These are phyloP conservation scores for Cucurbita ficifolia DNA, from an alignment of 306 rosid species.

Conservation along the genomic window DNA sequence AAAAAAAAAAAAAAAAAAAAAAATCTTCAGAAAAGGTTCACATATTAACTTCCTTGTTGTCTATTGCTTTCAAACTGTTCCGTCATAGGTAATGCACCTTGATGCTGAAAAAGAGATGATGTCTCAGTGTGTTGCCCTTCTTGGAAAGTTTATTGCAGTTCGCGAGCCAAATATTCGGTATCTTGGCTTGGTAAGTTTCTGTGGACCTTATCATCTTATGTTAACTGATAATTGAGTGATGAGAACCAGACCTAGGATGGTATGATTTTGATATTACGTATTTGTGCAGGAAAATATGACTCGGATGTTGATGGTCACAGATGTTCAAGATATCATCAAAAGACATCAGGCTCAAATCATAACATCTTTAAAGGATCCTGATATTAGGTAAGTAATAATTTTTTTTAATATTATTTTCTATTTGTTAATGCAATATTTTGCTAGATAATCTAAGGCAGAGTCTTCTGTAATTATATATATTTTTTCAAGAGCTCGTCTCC, in stretches of 20 bases:
- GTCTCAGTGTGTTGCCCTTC: constrained; percentile 99
- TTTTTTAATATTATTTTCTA: not conserved
- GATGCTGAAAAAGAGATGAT: constrained; percentile 99
- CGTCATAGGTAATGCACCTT: constrained; percentile 92
- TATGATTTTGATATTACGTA: constrained; percentile 8
- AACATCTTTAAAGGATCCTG: constrained; percentile 97
- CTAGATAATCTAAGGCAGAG: not conserved
- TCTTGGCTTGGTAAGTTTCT: constrained; percentile 77
- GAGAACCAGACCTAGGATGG: constrained; percentile 3
- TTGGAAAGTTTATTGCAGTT: constrained; percentile 96
- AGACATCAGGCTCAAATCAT: constrained; percentile 98
- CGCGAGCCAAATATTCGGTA: constrained; percentile 98
- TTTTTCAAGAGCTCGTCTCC: not conserved
- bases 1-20: not conserved
- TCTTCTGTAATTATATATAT: not conserved
- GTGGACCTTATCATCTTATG: not conserved
- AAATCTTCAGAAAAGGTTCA: not conserved
- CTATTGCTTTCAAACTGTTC: not conserved
- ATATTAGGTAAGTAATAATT: constrained; percentile 57
- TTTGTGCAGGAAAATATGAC: constrained; percentile 89
- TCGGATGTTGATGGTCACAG: constrained; percentile 96
- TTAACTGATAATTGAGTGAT: not conserved
- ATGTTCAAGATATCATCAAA: constrained; percentile 96
- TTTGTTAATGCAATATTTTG: not conserved
- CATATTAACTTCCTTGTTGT: not conserved